Conservation (phyloP, 768 basidiomycete species). For the Pleurotus platypus region DNA sequence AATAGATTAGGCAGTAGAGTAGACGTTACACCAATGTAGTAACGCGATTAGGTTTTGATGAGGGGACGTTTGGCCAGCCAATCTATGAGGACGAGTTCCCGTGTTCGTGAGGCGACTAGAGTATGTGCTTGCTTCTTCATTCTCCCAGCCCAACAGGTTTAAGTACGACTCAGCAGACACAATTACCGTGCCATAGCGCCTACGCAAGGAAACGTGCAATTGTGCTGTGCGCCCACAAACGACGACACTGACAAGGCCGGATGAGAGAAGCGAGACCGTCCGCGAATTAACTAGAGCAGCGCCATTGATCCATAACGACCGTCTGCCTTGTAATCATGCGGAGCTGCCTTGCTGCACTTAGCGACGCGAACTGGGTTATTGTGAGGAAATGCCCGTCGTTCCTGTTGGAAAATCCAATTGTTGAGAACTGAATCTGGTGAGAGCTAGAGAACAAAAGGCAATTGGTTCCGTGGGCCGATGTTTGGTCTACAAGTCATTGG, state of each 20-base stretch:
- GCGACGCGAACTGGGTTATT: neutral
- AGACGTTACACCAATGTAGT: neutral
- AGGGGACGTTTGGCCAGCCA: conserved; percentile 4
- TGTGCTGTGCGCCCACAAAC: neutral
- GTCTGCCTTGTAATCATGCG: neutral
- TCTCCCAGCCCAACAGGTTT: neutral
- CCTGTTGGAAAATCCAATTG: neutral
- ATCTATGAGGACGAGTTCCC: conserved; percentile 1
- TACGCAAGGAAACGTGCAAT: neutral
- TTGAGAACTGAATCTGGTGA: neutral
- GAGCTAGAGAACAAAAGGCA: neutral
- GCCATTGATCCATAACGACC: neutral
- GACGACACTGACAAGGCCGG: neutral
- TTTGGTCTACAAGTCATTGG: too few species aligned
- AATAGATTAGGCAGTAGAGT: conserved; percentile 1
- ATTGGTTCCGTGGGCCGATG: neutral
- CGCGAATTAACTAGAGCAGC: neutral
- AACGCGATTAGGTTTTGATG: neutral
- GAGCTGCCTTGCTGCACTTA: neutral
- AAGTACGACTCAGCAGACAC: neutral
- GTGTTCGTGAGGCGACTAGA: conserved; percentile 1
- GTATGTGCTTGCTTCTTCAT: conserved; percentile 1
- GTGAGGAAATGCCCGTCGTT: neutral
- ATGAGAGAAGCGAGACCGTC: neutral
- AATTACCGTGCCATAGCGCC: neutral